Conservation (phyloP, 2,329 filamentous ascomycete species). For the Nannizziopsis barbatae region DNA sequence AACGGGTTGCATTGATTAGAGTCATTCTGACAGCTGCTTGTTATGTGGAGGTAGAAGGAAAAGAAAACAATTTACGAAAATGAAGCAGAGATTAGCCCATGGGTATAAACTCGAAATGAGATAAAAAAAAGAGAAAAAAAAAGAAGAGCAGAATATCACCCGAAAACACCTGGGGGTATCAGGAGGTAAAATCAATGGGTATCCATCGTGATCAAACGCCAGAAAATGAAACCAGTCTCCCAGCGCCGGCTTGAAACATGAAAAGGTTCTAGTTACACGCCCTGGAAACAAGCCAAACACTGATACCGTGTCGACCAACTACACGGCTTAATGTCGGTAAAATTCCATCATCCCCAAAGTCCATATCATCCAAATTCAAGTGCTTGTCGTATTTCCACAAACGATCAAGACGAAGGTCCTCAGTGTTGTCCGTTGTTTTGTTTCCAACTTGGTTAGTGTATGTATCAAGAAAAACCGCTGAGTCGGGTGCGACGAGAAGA, state of each 20-base stretch:
- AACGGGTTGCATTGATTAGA: too few species aligned
- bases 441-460: conserved; percentile 19
- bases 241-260: neutral
- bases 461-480: conserved; percentile 33
- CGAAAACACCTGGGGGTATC: conserved; percentile 5
- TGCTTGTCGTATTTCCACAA: conserved; percentile 38
- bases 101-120: neutral
- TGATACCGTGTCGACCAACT: conserved; percentile 39
- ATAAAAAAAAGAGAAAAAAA: neutral
- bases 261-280: neutral
- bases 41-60: neutral
- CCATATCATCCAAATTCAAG: conserved; percentile 43
- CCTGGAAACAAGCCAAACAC: conserved; percentile 36
- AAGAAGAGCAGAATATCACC: neutral
- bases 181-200: neutral
- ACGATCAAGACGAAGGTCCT: conserved; percentile 23
- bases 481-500: conserved; percentile 38
- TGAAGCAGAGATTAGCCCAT: neutral
- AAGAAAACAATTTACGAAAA: neutral
- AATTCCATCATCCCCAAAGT: conserved; percentile 41
- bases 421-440: neutral
- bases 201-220: conserved; percentile 1
- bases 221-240: neutral
- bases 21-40: too few species aligned
- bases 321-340: conserved; percentile 36